A percentile compares a stretch with the other conserved stretches of the same genome.
These are phyloP conservation scores for Omphalotus guepiniiformis DNA, from an alignment of 768 basidiomycete species.

Conservation along the genomic window DNA sequence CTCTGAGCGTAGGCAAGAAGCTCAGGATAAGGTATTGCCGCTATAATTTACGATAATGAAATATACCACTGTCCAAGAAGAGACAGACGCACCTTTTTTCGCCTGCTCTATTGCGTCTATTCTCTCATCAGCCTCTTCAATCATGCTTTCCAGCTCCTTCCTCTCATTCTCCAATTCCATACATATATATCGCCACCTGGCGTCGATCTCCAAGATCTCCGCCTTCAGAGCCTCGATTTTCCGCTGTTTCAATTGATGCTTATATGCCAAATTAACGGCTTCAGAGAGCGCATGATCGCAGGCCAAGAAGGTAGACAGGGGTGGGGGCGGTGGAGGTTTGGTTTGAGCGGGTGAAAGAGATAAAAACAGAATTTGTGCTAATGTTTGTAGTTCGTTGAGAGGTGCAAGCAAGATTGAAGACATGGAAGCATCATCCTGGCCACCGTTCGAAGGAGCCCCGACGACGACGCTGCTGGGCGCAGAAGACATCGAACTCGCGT, in stretches of 20 bases:
- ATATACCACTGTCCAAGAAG: conserved; percentile 2
- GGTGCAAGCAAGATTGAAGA: conserved; percentile 59
- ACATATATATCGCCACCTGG: conserved; percentile 66
- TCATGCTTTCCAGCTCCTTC: conserved; percentile 61
- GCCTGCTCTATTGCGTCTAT: conserved; percentile 68
- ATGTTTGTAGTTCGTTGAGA: conserved; percentile 53
- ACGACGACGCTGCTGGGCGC: no score
- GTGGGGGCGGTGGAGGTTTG: conserved; percentile 58
- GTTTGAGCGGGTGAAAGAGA: conserved; percentile 67
- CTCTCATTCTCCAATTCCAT: conserved; percentile 61
- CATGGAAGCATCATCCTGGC: conserved; percentile 38
- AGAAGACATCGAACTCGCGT: no score
- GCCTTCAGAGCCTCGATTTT: conserved; percentile 66
- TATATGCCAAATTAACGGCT: conserved; percentile 60
- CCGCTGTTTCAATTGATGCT: conserved; percentile 74
- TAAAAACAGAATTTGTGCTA: conserved; percentile 67
- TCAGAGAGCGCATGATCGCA: conserved; percentile 63
- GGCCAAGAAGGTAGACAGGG: conserved; percentile 53
- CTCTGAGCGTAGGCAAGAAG: conserved; percentile 82
- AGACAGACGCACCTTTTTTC: conserved; percentile 50
- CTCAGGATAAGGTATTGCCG: conserved; percentile 77
- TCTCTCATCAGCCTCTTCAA: conserved; percentile 73
- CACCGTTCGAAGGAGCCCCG: no score
- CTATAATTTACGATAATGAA: conserved; percentile 31
- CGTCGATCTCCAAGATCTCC: conserved; percentile 67